Evolutionary conservation across 2,329 filamentous ascomycete species (phyloP).

Genomic region (Colletotrichum limetticola): DNA sequence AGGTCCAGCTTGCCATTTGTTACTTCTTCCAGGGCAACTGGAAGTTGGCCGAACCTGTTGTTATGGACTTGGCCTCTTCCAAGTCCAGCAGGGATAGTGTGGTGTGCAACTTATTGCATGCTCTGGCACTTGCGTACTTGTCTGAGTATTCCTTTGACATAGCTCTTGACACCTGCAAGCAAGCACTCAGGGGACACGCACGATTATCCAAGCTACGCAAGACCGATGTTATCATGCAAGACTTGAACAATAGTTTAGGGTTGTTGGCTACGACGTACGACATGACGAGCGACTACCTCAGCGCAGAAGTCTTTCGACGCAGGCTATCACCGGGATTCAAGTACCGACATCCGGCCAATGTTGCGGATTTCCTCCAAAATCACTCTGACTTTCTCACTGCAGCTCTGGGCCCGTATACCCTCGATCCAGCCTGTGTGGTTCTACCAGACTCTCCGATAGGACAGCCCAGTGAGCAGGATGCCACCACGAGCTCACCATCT

Average conservation of each 20-base stretch:
- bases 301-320: conserved; percentile 39
- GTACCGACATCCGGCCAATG: background rate
- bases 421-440: background rate
- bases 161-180: conserved; percentile 37
- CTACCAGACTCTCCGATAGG: background rate
- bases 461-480: background rate
- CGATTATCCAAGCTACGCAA: conserved; percentile 34
- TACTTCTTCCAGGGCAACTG: conserved; percentile 38
- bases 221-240: conserved; percentile 5
- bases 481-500: background rate
- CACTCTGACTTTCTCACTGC: background rate
- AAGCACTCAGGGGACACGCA: conserved; percentile 36
- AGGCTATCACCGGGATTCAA: conserved; percentile 19
- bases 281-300: conserved; percentile 38
- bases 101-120: conserved; percentile 40
- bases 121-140: conserved; percentile 38
- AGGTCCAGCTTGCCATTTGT: conserved; percentile 39
- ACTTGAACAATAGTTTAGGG: conserved; percentile 38
- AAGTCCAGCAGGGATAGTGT: conserved; percentile 33
- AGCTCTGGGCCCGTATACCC: background rate
- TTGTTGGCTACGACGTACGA: conserved; percentile 40
- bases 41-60: conserved; percentile 37
- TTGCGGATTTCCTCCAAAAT: background rate
- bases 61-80: conserved; percentile 26
- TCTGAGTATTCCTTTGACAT: conserved; percentile 37